Evolutionary conservation across 306 rosid species (phyloP), one percentile per base, ranked within the genome.

Genomic region (Hippophae gyantsensis): DNA sequence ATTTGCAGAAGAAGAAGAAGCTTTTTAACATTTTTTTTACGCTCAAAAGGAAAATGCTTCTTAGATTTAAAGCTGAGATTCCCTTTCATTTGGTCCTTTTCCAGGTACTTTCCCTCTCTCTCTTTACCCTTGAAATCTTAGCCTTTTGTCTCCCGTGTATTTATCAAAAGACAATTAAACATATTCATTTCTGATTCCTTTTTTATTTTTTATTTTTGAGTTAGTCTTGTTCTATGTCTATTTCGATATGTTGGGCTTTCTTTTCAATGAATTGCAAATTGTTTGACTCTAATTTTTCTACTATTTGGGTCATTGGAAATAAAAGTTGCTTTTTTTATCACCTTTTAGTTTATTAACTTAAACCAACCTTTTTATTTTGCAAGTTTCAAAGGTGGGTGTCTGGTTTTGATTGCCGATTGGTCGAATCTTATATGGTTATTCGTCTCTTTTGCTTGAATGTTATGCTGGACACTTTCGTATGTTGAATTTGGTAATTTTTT

Each of bases 231-330:
- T 63, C 57, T 53, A 26, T 56, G 67, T 79, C 66, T 56, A 14
- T 9, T 64, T 2, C 51, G 42, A 50, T 25, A 14, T 70, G 48
- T 43, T 62, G 27, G 18, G 48, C 9, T 52, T 65, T 51, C 47
- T 45, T 43, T 53, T 55, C 23, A 18, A 18, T 18, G 48, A 42
- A 43, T 54, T 50, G 42, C 69, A 74, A 66, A 57, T 68, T 61
- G 77, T 80, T 80, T 81, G 95, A 84, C 90, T 72, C 58, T 32
- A 71, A 70, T 64, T 60, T 76, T 81, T 79, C 82, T 74, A 78
- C 83, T 38, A 76, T 53, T 64, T 52, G 58, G 72, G 51, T 58
- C 41, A 51, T 52, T 65, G 49, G 49, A 13, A 13, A 53, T 42
- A 48, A 10, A 59, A 25, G 38, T 6, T 14, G 8, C 6, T 23